These are phyloP conservation scores for Beauveria pseudobassiana DNA, from an alignment of 2,329 filamentous ascomycete species.

Conservation along the genomic window DNA sequence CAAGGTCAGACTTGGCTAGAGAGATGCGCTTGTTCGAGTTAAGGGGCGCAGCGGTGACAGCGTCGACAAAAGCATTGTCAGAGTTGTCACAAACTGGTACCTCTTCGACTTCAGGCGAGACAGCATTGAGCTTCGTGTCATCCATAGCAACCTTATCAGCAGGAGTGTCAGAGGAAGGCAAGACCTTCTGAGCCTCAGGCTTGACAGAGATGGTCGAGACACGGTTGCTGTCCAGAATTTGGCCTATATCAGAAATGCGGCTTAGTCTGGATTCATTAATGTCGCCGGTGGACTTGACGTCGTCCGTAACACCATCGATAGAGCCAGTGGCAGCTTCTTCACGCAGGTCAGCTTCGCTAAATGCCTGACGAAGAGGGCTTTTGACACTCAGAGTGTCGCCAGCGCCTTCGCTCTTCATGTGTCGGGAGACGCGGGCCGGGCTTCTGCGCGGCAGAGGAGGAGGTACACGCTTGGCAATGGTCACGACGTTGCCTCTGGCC, in stretches of 20 bases:
- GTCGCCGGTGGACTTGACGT: slow-evolving; percentile 5
- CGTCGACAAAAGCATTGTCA: background rate
- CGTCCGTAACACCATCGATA: background rate
- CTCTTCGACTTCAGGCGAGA: background rate
- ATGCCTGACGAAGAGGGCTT: slow-evolving; percentile 46
- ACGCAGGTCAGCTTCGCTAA: slow-evolving; percentile 26
- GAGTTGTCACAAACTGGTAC: background rate
- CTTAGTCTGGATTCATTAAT: slow-evolving; percentile 2
- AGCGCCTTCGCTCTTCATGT: slow-evolving; percentile 48
- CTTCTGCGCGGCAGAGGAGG: slow-evolving; percentile 74
- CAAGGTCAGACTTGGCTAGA: background rate
- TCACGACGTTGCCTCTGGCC: slow-evolving; percentile 72
- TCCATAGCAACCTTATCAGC: background rate
- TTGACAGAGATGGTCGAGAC: background rate
- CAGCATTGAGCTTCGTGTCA: background rate
- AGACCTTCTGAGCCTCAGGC: background rate
- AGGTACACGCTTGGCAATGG: slow-evolving; percentile 71
- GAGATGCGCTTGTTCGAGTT: background rate
- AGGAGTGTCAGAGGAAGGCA: background rate
- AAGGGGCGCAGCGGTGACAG: background rate
- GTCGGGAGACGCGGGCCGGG: slow-evolving; percentile 53
- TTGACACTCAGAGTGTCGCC: slow-evolving; percentile 46
- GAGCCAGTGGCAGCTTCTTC: slow-evolving; percentile 11
- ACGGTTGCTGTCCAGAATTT: background rate
- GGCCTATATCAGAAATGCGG: background rate